Conservation (phyloP, 2,329 filamentous ascomycete genomes). For the Ophiocordyceps camponoti-floridani region DNA sequence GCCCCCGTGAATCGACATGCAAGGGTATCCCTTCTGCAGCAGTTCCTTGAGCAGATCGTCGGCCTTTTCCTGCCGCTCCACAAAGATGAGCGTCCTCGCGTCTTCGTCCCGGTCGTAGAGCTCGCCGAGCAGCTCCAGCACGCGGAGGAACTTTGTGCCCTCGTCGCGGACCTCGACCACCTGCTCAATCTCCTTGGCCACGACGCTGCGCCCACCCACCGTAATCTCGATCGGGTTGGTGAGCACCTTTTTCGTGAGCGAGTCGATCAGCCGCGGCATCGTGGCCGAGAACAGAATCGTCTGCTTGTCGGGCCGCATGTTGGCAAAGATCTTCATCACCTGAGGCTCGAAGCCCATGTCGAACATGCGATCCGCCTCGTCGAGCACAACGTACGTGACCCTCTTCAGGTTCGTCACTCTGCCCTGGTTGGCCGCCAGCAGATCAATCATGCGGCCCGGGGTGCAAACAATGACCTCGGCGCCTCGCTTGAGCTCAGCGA, state of each 20-base stretch:
- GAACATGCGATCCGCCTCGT: conserved; percentile 98
- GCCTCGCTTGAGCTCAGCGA: conserved; percentile 86
- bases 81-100: conserved; percentile 75
- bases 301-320: conserved; percentile 80
- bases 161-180: conserved; percentile 78
- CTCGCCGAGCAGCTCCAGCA: conserved; percentile 75
- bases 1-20: conserved; percentile 84
- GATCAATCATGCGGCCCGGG: conserved; percentile 86
- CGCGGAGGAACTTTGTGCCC: conserved; percentile 62
- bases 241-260: conserved; percentile 74
- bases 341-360: conserved; percentile 99
- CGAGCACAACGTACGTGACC: conserved; percentile 85
- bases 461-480: conserved; percentile 93
- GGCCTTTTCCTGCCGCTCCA: conserved; percentile 79
- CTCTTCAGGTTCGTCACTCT: conserved; percentile 79
- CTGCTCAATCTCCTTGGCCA: conserved; percentile 84
- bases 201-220: conserved; percentile 74
- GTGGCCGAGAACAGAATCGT: conserved; percentile 94
- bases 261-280: conserved; percentile 85
- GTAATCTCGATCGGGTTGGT: conserved; percentile 77
- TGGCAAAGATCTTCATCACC: conserved; percentile 88
- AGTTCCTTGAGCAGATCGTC: conserved; percentile 64
- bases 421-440: conserved; percentile 84
- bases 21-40: conserved; percentile 71
- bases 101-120: conserved; percentile 79